These are phyloP conservation scores for Fusarium anthophilum DNA, from an alignment of 2,329 filamentous ascomycete genomes.

Conservation along the genomic window DNA sequence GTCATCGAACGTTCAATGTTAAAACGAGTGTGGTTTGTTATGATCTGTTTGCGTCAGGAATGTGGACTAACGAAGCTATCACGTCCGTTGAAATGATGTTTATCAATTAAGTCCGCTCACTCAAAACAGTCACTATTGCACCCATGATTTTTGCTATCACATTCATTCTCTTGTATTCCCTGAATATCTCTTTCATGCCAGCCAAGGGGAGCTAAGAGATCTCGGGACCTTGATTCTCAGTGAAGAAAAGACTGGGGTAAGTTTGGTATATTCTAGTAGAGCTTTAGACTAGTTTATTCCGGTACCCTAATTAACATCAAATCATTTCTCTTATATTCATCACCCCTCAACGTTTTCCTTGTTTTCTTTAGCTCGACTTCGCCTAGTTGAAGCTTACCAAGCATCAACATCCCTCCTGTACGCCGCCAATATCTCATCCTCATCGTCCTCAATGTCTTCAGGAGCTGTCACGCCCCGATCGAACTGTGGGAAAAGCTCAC, in stretches of 20 bases:
- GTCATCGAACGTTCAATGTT: conserved; percentile 9
- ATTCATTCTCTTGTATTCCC: background rate
- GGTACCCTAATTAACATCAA: background rate
- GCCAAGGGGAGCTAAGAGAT: background rate
- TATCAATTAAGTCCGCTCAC: background rate
- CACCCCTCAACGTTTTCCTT: background rate
- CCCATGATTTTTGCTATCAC: background rate
- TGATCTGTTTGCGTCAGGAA: conserved; percentile 5
- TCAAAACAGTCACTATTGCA: background rate
- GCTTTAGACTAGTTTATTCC: background rate
- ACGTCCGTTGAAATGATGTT: background rate
- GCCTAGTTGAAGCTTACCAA: background rate
- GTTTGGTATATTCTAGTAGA: background rate
- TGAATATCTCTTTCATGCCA: background rate
- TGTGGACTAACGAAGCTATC: conserved; percentile 14
- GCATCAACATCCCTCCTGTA: conserved; percentile 7
- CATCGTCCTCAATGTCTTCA: background rate
- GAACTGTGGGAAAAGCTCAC: conserved; percentile 14
- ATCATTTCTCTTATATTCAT: background rate
- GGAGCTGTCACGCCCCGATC: background rate
- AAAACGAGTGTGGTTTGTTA: conserved; percentile 6
- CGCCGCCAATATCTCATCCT: conserved; percentile 7
- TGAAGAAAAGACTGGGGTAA: background rate
- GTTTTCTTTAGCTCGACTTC: background rate
- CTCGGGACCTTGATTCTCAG: background rate